Evolutionary conservation across 176 grass and related monocot species (phyloP), one percentile per base, ranked within the genome.

Genomic region (Avena eriantha): DNA sequence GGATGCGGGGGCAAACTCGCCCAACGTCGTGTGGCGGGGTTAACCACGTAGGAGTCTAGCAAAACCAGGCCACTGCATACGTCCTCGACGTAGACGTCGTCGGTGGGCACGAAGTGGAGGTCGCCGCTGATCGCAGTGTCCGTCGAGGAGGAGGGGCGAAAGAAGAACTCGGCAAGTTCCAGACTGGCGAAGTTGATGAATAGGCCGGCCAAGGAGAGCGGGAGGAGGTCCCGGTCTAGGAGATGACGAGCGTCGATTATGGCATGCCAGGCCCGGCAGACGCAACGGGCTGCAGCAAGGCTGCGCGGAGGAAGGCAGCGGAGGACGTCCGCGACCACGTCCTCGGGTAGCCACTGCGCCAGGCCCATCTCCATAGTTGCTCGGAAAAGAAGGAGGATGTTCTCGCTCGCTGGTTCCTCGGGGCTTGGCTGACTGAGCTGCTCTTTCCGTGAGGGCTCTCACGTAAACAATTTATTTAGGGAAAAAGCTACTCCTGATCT

Each of bases 201-300:
- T 3, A 75, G 8, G 22, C 72, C 46, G 72, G 45, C 45, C 7
- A 75, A 18, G 22, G 72, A 29, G 72, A 75, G 46, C 46, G 72
- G 72, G 72, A 75, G 72, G 72, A 75, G 72, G 46, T 75, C 72
- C 23, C 46, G 46, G 72, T 51, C 46, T 0, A 75, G 72, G 12
- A 75, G 72, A 51, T 22, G 3, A 5, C 8, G 46, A 29, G 22
- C 46, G 72, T 75, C 72, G 22, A 75, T 26, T 14, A 50, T 2
- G 72, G 72, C 46, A 13, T 51, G 72, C 72, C 72, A 75, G 13
- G 22, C 14, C 45, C 23, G 45, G 72, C 23, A 10, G 13, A 31
- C 72, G 72, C 72, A 75, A 14, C 72, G 72, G 46, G 72, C 45
- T 3, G 46, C 14, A 9, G 72, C 13, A 51, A 75, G 14, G 46